Evolutionary conservation across 164 flowering plant genomes (phyloP).

Genomic region (Santalum album): DNA sequence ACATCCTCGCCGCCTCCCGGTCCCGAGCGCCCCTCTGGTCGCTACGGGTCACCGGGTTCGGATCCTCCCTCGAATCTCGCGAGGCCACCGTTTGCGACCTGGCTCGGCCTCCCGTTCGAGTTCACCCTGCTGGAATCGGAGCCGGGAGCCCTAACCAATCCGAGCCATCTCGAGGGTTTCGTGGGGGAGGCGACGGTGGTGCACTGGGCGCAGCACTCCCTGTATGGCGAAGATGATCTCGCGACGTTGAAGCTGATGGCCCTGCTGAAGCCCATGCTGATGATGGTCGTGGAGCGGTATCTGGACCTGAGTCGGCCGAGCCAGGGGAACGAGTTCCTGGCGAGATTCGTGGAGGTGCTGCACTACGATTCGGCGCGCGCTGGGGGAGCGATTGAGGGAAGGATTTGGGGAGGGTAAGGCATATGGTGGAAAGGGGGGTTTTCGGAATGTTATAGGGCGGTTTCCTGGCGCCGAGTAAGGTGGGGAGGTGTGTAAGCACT

Average conservation of each 20-base stretch:
- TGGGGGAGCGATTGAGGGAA: slow-evolving; percentile 75
- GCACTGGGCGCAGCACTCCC: slow-evolving; percentile 86
- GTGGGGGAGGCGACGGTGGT: slow-evolving; percentile 52
- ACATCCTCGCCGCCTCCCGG: slow-evolving; percentile 64
- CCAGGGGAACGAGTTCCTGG: slow-evolving; percentile 59
- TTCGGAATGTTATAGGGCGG: slow-evolving; percentile 76
- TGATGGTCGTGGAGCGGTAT: slow-evolving; percentile 80
- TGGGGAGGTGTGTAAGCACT: too few relatives aligned
- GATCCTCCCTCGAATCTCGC: slow-evolving; percentile 60
- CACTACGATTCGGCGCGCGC: slow-evolving; percentile 90
- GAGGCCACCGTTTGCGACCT: slow-evolving; percentile 70
- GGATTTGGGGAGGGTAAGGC: slow-evolving; percentile 51
- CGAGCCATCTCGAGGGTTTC: slow-evolving; percentile 32
- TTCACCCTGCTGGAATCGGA: slow-evolving; percentile 63
- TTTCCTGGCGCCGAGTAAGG: slow-evolving; percentile 65
- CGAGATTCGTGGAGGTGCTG: slow-evolving; percentile 77
- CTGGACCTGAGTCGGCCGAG: slow-evolving; percentile 17
- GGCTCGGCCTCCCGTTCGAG: slow-evolving; percentile 71
- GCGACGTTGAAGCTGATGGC: too few relatives aligned
- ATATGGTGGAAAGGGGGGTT: slow-evolving; percentile 87
- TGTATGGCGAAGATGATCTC: too few relatives aligned
- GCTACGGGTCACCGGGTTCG: slow-evolving; percentile 70
- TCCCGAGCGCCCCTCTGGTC: slow-evolving; percentile 52
- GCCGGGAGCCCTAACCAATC: slow-evolving; percentile 44
- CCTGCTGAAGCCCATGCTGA: slow-evolving; percentile 49